Conservation (phyloP, 495 filamentous ascomycete genomes). For the Aspergillus nanangensis region DNA sequence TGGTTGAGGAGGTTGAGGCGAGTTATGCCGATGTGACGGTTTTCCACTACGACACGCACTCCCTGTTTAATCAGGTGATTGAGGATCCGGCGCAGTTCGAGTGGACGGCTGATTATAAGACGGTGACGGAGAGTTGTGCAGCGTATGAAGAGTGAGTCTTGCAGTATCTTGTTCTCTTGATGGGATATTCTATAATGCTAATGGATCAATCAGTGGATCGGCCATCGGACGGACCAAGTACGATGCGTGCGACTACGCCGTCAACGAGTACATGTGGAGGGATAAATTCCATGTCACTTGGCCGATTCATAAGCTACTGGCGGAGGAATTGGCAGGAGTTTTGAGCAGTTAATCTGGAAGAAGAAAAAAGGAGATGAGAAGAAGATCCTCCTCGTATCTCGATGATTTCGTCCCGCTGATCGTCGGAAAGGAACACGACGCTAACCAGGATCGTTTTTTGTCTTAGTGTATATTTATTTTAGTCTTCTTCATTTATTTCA, state of each 20-base stretch:
- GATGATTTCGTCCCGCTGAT: no score
- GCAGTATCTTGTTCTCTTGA: neutral
- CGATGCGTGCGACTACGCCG: neutral
- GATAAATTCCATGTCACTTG: constrained; percentile 1
- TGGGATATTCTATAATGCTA: no score
- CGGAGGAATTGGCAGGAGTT: neutral
- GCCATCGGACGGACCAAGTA: neutral
- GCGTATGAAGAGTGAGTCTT: constrained; percentile 3
- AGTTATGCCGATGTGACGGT: neutral
- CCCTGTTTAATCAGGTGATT: constrained; percentile 2
- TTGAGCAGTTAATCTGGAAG: no score
- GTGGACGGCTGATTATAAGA: neutral
- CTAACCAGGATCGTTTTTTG: no score
- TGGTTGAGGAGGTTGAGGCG: neutral
- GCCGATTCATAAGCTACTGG: constrained; percentile 1
- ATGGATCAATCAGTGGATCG: no score
- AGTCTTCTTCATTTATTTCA: no score
- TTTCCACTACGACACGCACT: constrained; percentile 1
- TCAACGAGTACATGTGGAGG: constrained; percentile 4
- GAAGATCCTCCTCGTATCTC: no score
- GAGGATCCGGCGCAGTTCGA: constrained; percentile 4
- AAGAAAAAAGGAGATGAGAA: no score
- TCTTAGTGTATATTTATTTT: no score
- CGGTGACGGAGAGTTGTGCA: neutral
- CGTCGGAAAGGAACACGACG: no score